Evolutionary conservation across 495 filamentous ascomycete species (phyloP).

Genomic region (Beverwykella pulmonaria): DNA sequence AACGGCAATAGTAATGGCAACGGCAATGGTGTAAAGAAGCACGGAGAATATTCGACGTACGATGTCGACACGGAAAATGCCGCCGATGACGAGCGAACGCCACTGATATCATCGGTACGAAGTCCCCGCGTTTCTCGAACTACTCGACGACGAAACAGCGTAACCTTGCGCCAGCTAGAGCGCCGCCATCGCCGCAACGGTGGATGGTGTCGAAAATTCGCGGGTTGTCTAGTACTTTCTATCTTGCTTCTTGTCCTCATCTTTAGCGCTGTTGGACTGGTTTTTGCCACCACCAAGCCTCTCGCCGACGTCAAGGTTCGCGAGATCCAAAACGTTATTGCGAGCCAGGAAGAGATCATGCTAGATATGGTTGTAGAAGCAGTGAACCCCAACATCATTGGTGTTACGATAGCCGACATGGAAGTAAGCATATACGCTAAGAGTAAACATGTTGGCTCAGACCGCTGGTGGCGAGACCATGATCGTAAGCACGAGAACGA

Average conservation of each 20-base stretch:
- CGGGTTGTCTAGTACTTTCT: conserved; percentile 75
- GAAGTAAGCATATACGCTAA: conserved; percentile 93
- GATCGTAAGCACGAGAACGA: conserved; percentile 42
- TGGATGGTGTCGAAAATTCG: conserved; percentile 56
- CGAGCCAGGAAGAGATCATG: conserved; percentile 94
- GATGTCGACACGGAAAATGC: conserved; percentile 75
- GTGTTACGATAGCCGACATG: conserved; percentile 77
- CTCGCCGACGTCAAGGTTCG: conserved; percentile 73
- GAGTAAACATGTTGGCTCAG: conserved; percentile 78
- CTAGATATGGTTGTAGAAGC: conserved; percentile 87
- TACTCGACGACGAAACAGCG: conserved; percentile 59
- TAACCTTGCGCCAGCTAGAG: conserved; percentile 68
- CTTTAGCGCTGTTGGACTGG: conserved; percentile 78
- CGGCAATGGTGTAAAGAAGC: conserved; percentile 44
- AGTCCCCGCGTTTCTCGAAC: conserved; percentile 62
- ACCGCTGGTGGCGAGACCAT: conserved; percentile 72
- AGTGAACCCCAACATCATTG: conserved; percentile 87
- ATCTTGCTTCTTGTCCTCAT: conserved; percentile 75
- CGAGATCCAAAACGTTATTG: conserved; percentile 83
- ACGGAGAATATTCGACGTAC: conserved; percentile 61
- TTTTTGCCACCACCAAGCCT: conserved; percentile 88
- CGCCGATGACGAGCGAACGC: conserved; percentile 83
- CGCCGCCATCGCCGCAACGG: conserved; percentile 66
- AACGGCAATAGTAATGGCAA: conserved; percentile 45
- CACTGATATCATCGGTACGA: conserved; percentile 71